phyloP scores from a whole-genome alignment of 2,329 filamentous ascomycete genomes.

The Bipolaris gigantea region DNA sequence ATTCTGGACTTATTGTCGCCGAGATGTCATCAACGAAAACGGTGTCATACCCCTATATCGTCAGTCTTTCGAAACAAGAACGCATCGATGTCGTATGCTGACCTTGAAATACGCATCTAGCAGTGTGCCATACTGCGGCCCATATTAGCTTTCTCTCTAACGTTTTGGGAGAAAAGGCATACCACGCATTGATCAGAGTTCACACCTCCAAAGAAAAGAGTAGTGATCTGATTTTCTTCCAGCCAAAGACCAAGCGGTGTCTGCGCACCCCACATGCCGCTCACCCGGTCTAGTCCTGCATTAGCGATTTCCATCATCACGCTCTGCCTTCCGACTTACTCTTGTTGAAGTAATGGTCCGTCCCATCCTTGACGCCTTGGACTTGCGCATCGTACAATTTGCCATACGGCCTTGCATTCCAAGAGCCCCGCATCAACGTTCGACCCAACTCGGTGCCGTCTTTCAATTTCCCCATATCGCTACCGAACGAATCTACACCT shows the following conservation, averaged over 20 bases:
- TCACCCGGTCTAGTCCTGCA: slow-evolving; percentile 30
- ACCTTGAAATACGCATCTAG: not conserved
- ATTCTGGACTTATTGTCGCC: slow-evolving; percentile 19
- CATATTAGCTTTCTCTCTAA: not conserved
- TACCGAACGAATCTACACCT: slow-evolving; percentile 13
- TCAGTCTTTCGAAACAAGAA: slow-evolving; percentile 5
- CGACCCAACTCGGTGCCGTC: slow-evolving; percentile 30
- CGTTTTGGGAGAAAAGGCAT: not conserved
- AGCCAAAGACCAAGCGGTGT: slow-evolving; percentile 41
- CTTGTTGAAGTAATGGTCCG: slow-evolving; percentile 33
- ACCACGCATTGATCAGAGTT: slow-evolving; percentile 45
- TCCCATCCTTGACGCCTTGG: slow-evolving; percentile 16
- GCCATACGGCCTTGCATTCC: slow-evolving; percentile 44
- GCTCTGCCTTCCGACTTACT: slow-evolving; percentile 7
- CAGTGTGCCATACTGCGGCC: not conserved
- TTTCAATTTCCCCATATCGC: slow-evolving; percentile 14
- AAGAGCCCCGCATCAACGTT: slow-evolving; percentile 40
- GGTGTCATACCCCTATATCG: slow-evolving; percentile 18
- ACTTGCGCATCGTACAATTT: slow-evolving; percentile 37
- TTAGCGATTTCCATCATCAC: not conserved
- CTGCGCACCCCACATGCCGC: slow-evolving; percentile 41
- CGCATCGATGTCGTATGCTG: not conserved
- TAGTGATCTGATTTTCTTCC: slow-evolving; percentile 41
- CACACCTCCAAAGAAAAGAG: slow-evolving; percentile 43
- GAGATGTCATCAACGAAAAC: slow-evolving; percentile 22